Evolutionary conservation across 805 yeast genomes (phyloP).

Genomic region (Candida maris): DNA sequence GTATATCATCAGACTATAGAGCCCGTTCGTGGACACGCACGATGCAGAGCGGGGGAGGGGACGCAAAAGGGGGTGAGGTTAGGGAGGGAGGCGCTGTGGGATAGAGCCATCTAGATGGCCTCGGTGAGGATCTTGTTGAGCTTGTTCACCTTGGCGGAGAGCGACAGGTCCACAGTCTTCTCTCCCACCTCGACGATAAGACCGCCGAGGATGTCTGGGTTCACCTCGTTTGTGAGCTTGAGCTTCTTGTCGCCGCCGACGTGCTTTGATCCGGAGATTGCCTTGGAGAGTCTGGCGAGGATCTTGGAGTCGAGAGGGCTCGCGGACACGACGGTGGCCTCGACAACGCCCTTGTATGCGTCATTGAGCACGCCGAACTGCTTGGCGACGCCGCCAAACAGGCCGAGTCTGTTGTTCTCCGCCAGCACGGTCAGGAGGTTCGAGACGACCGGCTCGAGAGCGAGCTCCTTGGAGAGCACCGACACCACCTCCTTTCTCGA

Average conservation of each 20-base stretch:
- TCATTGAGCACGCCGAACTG: constrained; percentile 77
- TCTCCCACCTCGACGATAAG: constrained; percentile 94
- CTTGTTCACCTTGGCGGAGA: constrained; percentile 78
- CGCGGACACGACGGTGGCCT: constrained; percentile 89
- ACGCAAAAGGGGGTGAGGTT: no score
- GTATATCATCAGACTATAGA: no score
- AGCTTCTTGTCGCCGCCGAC: constrained; percentile 86
- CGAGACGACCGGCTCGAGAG: constrained; percentile 64
- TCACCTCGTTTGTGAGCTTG: constrained; percentile 75
- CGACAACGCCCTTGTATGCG: constrained; percentile 88
- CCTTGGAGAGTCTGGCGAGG: constrained; percentile 71
- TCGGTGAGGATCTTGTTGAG: constrained; percentile 86
- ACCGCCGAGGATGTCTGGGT: constrained; percentile 94
- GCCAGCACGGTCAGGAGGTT: constrained; percentile 84
- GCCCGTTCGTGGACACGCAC: no score
- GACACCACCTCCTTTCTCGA: constrained; percentile 73
- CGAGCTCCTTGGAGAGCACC: constrained; percentile 45
- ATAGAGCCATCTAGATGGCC: constrained; percentile 53
- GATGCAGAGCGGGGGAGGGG: no score
- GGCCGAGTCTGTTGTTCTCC: constrained; percentile 86
- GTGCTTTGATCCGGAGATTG: constrained; percentile 71
- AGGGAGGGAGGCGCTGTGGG: no score
- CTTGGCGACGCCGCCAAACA: constrained; percentile 59
- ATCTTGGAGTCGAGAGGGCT: constrained; percentile 77
- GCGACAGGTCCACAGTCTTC: constrained; percentile 91